Base-by-base conservation (phyloP, 345 rosid species). In the Dovyalis caffra region DNA sequence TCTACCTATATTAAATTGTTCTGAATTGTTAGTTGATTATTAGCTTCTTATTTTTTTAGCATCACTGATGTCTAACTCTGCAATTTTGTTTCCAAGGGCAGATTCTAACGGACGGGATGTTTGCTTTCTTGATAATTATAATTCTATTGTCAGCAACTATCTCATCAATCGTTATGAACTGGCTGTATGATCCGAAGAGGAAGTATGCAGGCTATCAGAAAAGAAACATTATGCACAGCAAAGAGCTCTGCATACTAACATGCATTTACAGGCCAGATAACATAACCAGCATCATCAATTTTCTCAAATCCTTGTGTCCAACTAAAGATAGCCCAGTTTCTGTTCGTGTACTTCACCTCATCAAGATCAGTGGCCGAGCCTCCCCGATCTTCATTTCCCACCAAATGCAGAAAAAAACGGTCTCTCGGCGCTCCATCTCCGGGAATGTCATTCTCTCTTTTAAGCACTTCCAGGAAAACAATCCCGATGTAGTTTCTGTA, bases 211-310 rank as follows among this genome's bases (percentile, higher is more conserved):
- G 87, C 63, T 92, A 89, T 80, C 76, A 85, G 70, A 80, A 70
- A 74, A 80, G 90, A 71, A 85, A 79, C 62, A 43, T 90, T 32
- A 61, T 71, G 66, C 66, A 53, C 23, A 28, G 74, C 73, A 81
- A 76, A 72, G 89, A 82, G 80, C 85, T 87, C 5, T 80, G 79
- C 43, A 66, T 89, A 37, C 84, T 92, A 26, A 70, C 88, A 1
- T 88, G 92, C 57, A 87, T 90, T 69, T 90, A 88, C 71, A 74
- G 75, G 76, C 83, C 86, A 0, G 85, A 86, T 49, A 80, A 89
- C 69, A 83, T 87, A 26, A 47, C 62, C 12, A 33, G 85, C 2
- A 64, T 72, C 40, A 78, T 84, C 31, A 83, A 83, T 11, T 71
- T 90, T n/a, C 67, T 90, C 0, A 82, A 83, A 43, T 45, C 78